Conservation (phyloP, 192 early-diverging fungal genomes). For the Radiomyces spectabilis region DNA sequence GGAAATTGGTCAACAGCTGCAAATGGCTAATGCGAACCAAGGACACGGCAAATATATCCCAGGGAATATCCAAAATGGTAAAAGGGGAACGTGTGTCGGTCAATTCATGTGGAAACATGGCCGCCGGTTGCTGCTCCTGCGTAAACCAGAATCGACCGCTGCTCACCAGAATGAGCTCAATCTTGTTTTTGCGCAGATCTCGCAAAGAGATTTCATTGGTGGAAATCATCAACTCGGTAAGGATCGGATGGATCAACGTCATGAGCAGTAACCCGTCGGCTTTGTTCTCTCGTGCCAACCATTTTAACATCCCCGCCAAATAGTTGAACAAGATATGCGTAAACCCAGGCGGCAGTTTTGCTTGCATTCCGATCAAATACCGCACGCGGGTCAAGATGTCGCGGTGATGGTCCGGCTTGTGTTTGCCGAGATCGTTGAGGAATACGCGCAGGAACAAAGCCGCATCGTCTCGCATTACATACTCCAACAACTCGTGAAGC, state of each 20-base stretch:
- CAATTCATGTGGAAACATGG: conserved; percentile 41
- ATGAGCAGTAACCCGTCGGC: conserved; percentile 29
- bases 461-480: conserved; percentile 49
- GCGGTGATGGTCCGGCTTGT: conserved; percentile 22
- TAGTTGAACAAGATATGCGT: conserved; percentile 45
- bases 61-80: conserved; percentile 30
- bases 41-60: conserved; percentile 34
- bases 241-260: conserved; percentile 32
- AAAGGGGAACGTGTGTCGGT: conserved; percentile 18
- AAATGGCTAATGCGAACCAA: conserved; percentile 48
- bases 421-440: conserved; percentile 42
- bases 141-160: conserved; percentile 51
- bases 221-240: conserved; percentile 42
- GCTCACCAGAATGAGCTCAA: conserved; percentile 39
- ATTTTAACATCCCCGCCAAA: conserved; percentile 47
- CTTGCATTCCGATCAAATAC: conserved; percentile 35
- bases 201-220: conserved; percentile 42
- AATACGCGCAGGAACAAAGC: conserved; percentile 42
- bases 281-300: conserved; percentile 40
- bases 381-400: conserved; percentile 34
- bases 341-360: conserved; percentile 43
- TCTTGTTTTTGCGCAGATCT: conserved; percentile 52
- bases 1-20: conserved; percentile 46
- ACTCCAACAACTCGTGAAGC: conserved; percentile 32
- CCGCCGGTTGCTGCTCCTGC: conserved; percentile 27